Evolutionary conservation across 192 early-diverging fungal genomes (phyloP).

Genomic region (Glomus cerebriforme): DNA sequence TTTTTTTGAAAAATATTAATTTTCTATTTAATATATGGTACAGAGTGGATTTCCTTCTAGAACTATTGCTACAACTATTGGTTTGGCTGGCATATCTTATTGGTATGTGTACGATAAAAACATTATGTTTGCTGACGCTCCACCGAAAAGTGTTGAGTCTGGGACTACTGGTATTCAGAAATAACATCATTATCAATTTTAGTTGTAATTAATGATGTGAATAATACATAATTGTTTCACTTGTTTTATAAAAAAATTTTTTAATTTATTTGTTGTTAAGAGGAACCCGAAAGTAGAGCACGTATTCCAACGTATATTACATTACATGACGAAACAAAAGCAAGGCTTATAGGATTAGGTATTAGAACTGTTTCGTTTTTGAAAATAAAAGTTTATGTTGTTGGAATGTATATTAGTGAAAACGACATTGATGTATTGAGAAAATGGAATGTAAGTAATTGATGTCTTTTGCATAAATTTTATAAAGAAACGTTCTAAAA

Average conservation of each 20-base stretch:
- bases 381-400: slow-evolving; percentile 54
- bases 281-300: slow-evolving; percentile 45
- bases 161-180: not conserved
- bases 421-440: slow-evolving; percentile 44
- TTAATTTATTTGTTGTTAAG: not conserved
- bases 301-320: slow-evolving; percentile 43
- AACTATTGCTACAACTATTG: not conserved
- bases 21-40: not conserved
- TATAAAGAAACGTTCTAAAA: not conserved
- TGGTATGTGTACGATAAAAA: slow-evolving; percentile 1
- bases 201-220: not conserved
- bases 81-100: not conserved
- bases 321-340: slow-evolving; percentile 45
- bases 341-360: slow-evolving; percentile 53
- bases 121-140: not conserved
- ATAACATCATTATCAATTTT: not conserved
- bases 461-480: not conserved
- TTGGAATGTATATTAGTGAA: slow-evolving; percentile 52
- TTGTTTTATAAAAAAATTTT: too few species aligned
- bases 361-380: slow-evolving; percentile 57
- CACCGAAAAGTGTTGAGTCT: not conserved
- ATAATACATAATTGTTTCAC: too few species aligned
- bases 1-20: not conserved
- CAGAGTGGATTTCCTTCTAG: not conserved
- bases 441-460: slow-evolving; percentile 38